Evolutionary conservation across 2,329 filamentous ascomycete species (phyloP).

Genomic region (Claviceps sp.): DNA sequence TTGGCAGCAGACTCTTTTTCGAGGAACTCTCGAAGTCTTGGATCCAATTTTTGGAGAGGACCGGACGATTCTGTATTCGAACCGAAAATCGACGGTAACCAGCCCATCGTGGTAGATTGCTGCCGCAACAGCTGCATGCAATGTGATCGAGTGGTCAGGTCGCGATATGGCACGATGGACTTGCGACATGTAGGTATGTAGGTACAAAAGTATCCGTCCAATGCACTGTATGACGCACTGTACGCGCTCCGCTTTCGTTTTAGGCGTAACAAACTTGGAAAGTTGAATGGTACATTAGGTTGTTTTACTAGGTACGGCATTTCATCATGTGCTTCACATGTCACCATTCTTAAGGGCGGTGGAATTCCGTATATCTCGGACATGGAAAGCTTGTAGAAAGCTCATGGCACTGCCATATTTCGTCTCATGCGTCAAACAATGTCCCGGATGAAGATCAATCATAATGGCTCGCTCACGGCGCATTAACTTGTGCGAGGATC

Average conservation of each 20-base stretch:
- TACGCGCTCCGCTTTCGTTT: background rate
- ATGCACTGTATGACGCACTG: background rate
- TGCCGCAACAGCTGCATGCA: background rate
- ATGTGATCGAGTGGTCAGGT: background rate
- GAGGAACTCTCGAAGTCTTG: slow-evolving; percentile 71
- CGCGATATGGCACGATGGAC: too few species aligned
- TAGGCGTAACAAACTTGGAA: background rate
- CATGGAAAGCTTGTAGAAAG: too few species aligned
- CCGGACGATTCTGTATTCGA: slow-evolving; percentile 32
- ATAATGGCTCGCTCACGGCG: background rate
- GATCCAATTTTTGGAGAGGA: slow-evolving; percentile 64
- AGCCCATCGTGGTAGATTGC: slow-evolving; percentile 34
- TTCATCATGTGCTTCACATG: too few species aligned
- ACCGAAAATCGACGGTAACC: slow-evolving; percentile 41
- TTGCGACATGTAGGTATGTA: too few species aligned
- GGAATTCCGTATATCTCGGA: too few species aligned
- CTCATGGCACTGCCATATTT: too few species aligned
- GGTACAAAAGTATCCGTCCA: background rate
- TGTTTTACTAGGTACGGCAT: too few species aligned
- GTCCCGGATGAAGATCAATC: too few species aligned
- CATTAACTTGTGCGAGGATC: background rate
- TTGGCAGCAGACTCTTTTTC: slow-evolving; percentile 68
- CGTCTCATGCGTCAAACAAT: too few species aligned
- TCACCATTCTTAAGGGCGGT: too few species aligned
- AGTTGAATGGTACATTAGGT: too few species aligned